These are phyloP conservation scores for Fistulinella cinereoalba DNA, from an alignment of 1,284 basidiomycete species.

Conservation along the genomic window DNA sequence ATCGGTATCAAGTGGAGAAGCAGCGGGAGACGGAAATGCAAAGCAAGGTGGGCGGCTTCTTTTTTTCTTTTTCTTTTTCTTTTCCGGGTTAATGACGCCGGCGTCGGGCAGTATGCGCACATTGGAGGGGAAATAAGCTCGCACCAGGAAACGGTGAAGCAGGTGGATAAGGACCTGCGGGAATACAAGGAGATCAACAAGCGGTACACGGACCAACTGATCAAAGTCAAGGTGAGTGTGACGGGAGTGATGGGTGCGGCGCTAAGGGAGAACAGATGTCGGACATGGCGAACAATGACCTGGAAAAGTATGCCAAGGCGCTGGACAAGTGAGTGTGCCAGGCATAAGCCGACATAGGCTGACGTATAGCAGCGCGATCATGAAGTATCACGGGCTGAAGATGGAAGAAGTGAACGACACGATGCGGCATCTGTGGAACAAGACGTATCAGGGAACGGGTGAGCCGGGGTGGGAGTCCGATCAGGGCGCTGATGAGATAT, in stretches of 20 bases:
- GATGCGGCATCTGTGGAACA: slow-evolving; percentile 95
- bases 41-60: slow-evolving; percentile 53
- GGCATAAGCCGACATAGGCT: background rate
- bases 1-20: slow-evolving; percentile 72
- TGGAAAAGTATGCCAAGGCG: slow-evolving; percentile 97
- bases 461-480: slow-evolving; percentile 21
- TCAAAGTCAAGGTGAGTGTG: slow-evolving; percentile 82
- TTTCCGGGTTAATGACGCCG: background rate
- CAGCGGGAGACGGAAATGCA: slow-evolving; percentile 70
- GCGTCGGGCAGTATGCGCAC: slow-evolving; percentile 63
- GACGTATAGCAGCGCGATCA: slow-evolving; percentile 74
- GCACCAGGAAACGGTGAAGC: slow-evolving; percentile 66
- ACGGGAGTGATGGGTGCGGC: background rate
- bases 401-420: slow-evolving; percentile 99
- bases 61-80: slow-evolving; percentile 2
- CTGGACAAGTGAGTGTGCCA: slow-evolving; percentile 74
- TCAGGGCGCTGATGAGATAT: slow-evolving; percentile 14
- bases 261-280: slow-evolving; percentile 56
- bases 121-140: slow-evolving; percentile 81
- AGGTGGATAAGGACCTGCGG: slow-evolving; percentile 69
- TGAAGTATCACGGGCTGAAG: slow-evolving; percentile 98
- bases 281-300: slow-evolving; percentile 90
- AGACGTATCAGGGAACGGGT: slow-evolving; percentile 99
- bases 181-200: slow-evolving; percentile 89
- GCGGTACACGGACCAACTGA: slow-evolving; percentile 85